These are phyloP conservation scores for Fusarium tricinctum DNA, from an alignment of 2,329 filamentous ascomycete genomes.

Conservation along the genomic window DNA sequence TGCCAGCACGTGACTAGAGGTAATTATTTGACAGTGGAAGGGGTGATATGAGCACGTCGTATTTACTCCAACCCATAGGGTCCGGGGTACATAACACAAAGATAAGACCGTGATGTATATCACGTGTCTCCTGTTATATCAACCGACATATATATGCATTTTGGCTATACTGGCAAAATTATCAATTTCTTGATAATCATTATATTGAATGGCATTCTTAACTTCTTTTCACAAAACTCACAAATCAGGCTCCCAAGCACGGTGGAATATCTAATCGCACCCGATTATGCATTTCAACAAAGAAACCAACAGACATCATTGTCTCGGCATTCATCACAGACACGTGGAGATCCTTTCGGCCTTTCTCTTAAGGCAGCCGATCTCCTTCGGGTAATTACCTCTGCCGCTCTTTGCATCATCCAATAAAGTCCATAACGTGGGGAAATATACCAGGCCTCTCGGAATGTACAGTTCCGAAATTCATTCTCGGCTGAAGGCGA, in stretches of 20 bases:
- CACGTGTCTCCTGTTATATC: neutral
- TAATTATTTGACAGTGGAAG: no score
- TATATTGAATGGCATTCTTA: neutral
- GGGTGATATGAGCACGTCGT: no score
- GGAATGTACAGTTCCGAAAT: conserved; percentile 24
- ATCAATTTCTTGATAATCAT: neutral
- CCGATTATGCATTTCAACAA: neutral
- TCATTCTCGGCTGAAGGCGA: neutral
- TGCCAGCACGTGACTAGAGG: no score
- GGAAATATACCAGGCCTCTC: neutral
- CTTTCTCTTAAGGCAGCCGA: neutral
- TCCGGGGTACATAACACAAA: no score
- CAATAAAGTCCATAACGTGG: neutral
- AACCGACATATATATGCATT: neutral
- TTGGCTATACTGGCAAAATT: neutral
- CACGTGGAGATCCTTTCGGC: neutral
- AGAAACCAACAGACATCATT: neutral
- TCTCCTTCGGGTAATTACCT: neutral
- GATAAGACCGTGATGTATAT: neutral
- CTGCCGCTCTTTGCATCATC: neutral
- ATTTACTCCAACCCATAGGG: no score
- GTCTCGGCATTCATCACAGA: neutral
- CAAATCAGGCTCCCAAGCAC: no score
- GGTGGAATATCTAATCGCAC: neutral
- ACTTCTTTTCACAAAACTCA: no score